These are phyloP conservation scores for Diutina sp. DNA, from an alignment of 1,139 yeast genomes.

Conservation along the genomic window DNA sequence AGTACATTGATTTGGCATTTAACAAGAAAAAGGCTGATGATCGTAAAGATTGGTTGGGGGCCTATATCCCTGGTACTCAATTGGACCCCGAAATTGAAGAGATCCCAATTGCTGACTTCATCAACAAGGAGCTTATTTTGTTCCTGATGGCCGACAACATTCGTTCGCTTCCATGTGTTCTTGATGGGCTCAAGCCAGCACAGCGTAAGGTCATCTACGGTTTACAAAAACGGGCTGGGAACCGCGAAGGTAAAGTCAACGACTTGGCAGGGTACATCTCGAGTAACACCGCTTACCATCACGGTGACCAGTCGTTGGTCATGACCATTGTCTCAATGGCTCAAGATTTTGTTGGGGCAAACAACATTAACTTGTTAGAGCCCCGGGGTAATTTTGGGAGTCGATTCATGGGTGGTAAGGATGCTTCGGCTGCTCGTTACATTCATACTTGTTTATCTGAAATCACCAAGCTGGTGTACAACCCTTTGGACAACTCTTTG, in stretches of 20 bases:
- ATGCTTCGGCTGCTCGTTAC: conserved; percentile 97
- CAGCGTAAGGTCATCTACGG: conserved; percentile 90
- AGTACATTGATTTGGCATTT: conserved; percentile 83
- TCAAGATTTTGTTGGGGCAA: conserved; percentile 89
- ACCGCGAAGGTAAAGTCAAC: conserved; percentile 75
- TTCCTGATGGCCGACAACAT: conserved; percentile 96
- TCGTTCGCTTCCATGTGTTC: conserved; percentile 85
- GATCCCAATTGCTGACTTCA: conserved; percentile 88
- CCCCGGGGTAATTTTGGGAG: conserved; percentile 98
- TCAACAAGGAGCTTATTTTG: conserved; percentile 86
- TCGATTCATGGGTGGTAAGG: conserved; percentile 95
- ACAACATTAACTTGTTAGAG: conserved; percentile 69
- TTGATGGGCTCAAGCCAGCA: conserved; percentile 96
- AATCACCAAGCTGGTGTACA: conserved; percentile 65
- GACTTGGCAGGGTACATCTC: conserved; percentile 85
- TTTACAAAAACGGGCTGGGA: conserved; percentile 72
- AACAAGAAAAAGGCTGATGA: conserved; percentile 95
- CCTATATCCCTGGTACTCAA: conserved; percentile 82
- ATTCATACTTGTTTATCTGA: conserved; percentile 78
- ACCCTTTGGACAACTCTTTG: conserved; percentile 70
- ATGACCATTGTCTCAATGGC: conserved; percentile 92
- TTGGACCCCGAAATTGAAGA: conserved; percentile 66
- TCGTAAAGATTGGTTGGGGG: conserved; percentile 93
- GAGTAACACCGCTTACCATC: conserved; percentile 89
- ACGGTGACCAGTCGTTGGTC: conserved; percentile 80